Percentiles rank a stretch among this genome's conserved stretches.
These are phyloP conservation scores for Aspergillus eucalypticola DNA, from an alignment of 2,329 filamentous ascomycete species.

Conservation along the genomic window DNA sequence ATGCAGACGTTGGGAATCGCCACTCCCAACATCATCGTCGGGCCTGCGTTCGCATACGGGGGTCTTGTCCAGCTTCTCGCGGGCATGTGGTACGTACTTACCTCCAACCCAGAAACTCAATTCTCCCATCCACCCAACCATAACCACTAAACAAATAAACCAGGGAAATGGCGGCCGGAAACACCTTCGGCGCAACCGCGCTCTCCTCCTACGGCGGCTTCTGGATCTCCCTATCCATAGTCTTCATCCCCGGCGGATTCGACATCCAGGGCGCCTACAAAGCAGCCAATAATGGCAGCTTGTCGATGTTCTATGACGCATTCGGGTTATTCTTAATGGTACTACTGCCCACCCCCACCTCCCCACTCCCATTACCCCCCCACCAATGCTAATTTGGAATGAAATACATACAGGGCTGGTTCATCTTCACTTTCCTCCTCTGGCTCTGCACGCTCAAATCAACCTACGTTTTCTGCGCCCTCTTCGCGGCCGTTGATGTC, in stretches of 20 bases:
- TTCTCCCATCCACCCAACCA: not conserved
- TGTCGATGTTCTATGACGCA: conserved; percentile 54
- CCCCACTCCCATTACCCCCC: too few relatives aligned
- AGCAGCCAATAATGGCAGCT: conserved; percentile 27
- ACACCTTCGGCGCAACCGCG: conserved; percentile 77
- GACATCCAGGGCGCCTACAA: conserved; percentile 54
- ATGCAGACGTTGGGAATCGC: conserved; percentile 60
- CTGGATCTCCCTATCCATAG: conserved; percentile 73
- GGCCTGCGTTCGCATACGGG: conserved; percentile 69
- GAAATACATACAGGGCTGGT: conserved; percentile 59
- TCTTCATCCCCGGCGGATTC: conserved; percentile 66
- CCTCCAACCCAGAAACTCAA: too few relatives aligned
- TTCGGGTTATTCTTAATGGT: conserved; percentile 68
- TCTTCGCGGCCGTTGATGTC: conserved; percentile 73
- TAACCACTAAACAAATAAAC: not conserved
- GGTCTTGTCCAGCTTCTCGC: conserved; percentile 72
- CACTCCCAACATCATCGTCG: conserved; percentile 64
- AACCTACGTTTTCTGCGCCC: conserved; percentile 70
- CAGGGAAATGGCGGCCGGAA: conserved; percentile 77
- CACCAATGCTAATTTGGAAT: too few relatives aligned
- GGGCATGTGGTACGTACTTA: conserved; percentile 69
- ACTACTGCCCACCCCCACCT: too few relatives aligned
- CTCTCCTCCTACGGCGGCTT: conserved; percentile 76
- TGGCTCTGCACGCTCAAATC: conserved; percentile 71
- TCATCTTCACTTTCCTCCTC: conserved; percentile 75